A percentile compares a stretch with the other conserved stretches of the same genome.
These are phyloP conservation scores for Butyriboletus loyo DNA, from an alignment of 768 basidiomycete genomes.

Conservation along the genomic window DNA sequence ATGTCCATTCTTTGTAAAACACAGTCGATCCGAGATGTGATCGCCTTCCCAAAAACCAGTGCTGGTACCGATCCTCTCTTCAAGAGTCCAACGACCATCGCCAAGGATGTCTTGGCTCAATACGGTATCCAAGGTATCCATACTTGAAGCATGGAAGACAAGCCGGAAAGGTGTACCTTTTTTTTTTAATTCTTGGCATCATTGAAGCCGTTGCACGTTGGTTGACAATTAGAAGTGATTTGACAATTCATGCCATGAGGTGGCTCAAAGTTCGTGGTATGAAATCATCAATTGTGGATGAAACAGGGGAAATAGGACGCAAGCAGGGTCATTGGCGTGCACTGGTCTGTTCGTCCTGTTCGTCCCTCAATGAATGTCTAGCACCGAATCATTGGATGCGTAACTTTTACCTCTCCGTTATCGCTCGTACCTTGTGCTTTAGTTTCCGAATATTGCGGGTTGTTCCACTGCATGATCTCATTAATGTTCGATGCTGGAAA, in stretches of 20 bases:
- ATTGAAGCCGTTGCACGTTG: neutral
- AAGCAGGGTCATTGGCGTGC: neutral
- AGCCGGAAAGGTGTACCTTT: neutral
- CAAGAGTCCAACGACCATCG: conserved; percentile 73
- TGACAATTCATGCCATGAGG: neutral
- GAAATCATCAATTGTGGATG: neutral
- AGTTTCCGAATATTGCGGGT: neutral
- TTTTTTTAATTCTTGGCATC: neutral
- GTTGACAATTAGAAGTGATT: neutral
- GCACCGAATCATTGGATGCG: neutral
- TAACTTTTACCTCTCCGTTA: neutral
- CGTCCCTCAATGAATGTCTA: neutral
- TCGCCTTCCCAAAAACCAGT: conserved; percentile 92
- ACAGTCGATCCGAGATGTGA: conserved; percentile 89
- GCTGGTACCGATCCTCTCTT: conserved; percentile 84
- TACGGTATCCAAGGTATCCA: conserved; percentile 53
- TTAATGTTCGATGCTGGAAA: neutral
- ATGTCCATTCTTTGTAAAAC: conserved; percentile 89
- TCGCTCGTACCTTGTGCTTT: neutral
- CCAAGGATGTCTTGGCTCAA: conserved; percentile 50
- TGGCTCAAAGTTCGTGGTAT: neutral
- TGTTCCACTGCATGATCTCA: neutral
- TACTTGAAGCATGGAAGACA: conserved; percentile 7
- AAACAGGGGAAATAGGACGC: neutral
- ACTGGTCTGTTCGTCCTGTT: neutral